A percentile compares a stretch with the other conserved stretches of the same genome.
Conservation (phyloP, 2,329 filamentous ascomycete species). For the Trichoderma sp. region DNA sequence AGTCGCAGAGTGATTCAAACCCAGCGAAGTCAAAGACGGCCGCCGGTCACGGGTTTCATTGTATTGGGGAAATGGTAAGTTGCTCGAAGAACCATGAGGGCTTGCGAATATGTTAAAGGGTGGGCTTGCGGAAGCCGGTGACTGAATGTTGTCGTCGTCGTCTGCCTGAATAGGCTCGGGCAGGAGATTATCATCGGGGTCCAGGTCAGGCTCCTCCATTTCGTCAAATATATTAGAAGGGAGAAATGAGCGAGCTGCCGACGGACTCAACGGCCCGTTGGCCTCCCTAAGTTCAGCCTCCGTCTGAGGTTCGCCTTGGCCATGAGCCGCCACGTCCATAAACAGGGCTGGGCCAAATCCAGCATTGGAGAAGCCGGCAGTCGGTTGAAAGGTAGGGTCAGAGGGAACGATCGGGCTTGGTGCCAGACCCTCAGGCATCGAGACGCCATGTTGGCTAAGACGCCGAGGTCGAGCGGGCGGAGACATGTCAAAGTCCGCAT, state of each 20-base stretch:
- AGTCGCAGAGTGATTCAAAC: conserved; percentile 43
- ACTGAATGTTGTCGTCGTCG: conserved; percentile 56
- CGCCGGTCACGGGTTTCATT: conserved; percentile 48
- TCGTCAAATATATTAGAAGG: conserved; percentile 69
- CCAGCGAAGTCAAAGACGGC: conserved; percentile 35
- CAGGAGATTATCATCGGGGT: conserved; percentile 33
- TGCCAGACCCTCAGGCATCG: conserved; percentile 45
- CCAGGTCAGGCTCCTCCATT: conserved; percentile 60
- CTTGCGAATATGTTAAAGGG: conserved; percentile 62
- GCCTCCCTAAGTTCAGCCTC: conserved; percentile 64
- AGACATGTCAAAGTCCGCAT: conserved; percentile 50
- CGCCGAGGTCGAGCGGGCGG: conserved; percentile 47
- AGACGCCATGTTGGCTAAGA: conserved; percentile 51
- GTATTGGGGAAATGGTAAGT: conserved; percentile 57
- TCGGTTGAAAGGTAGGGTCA: conserved; percentile 49
- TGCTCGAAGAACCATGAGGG: conserved; percentile 61
- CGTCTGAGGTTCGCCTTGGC: conserved; percentile 47
- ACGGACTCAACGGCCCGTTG: conserved; percentile 74
- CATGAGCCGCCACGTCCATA: conserved; percentile 48
- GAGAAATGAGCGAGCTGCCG: conserved; percentile 66
- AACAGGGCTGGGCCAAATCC: conserved; percentile 57
- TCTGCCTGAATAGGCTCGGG: conserved; percentile 34
- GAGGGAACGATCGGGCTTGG: conserved; percentile 42
- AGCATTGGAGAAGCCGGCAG: conserved; percentile 56
- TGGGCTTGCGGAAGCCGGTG: conserved; percentile 59